phyloP scores from a whole-genome alignment of 2,329 filamentous ascomycete genomes.

The Chaetomium strumarium region DNA sequence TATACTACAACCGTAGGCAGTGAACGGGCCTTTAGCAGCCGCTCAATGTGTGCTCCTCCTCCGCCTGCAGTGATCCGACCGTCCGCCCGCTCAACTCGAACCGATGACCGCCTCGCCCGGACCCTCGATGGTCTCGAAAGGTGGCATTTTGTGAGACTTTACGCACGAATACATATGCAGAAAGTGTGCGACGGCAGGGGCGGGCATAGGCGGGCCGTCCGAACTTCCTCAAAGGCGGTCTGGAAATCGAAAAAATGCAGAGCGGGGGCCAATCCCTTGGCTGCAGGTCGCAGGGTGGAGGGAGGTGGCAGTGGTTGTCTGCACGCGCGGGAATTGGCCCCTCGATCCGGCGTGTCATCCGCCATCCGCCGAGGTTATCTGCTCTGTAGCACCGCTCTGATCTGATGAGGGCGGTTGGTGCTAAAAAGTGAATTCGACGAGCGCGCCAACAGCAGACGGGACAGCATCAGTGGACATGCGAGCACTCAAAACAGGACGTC shows the following conservation, averaged over 20 bases:
- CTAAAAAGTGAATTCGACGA: background rate
- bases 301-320: conserved; percentile 5
- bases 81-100: background rate
- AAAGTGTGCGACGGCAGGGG: conserved; percentile 2
- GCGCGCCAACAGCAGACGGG: background rate
- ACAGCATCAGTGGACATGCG: background rate
- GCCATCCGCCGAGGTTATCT: background rate
- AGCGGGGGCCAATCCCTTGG: conserved; percentile 10
- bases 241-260: background rate
- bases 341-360: conserved; percentile 13
- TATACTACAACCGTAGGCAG: background rate
- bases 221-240: conserved; percentile 10
- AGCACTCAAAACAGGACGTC: background rate
- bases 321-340: conserved; percentile 14
- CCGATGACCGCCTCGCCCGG: background rate
- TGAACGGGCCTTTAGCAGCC: background rate
- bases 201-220: background rate
- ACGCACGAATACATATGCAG: background rate
- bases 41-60: too few species aligned
- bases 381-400: background rate
- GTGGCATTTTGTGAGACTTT: background rate
- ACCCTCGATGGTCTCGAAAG: background rate
- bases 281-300: conserved; percentile 14
- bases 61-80: background rate
- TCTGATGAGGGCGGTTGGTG: background rate